Evolutionary conservation across 495 filamentous ascomycete species (phyloP).

Genomic region (Recurvomyces mirabilis): DNA sequence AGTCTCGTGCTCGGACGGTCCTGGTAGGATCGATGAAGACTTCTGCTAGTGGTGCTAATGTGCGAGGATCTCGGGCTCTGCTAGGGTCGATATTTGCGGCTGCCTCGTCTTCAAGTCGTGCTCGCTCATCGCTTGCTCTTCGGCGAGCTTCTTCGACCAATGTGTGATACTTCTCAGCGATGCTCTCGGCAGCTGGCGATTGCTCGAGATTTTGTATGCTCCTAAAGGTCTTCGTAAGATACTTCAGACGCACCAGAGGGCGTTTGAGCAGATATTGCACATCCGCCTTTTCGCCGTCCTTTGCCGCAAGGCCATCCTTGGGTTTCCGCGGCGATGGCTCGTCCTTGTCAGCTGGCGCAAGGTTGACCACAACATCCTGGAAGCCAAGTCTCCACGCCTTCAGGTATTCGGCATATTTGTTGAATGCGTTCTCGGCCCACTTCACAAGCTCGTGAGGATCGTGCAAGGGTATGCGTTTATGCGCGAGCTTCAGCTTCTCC

Average conservation of each 20-base stretch:
- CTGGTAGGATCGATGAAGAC: constrained; percentile 61
- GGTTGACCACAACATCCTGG: constrained; percentile 86
- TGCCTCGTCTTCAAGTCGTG: constrained; percentile 80
- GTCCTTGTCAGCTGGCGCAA: constrained; percentile 56
- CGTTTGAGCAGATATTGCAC: constrained; percentile 87
- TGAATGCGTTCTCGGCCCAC: constrained; percentile 69
- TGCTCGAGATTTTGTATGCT: constrained; percentile 42
- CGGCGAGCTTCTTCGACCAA: constrained; percentile 66
- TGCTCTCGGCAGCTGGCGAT: constrained; percentile 45
- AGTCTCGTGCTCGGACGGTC: constrained; percentile 76
- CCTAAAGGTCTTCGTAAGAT: constrained; percentile 74
- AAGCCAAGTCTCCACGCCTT: constrained; percentile 88
- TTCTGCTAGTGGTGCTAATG: constrained; percentile 53
- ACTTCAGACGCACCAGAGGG: constrained; percentile 78
- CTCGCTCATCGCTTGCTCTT: constrained; percentile 73
- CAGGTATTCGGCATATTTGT: constrained; percentile 78
- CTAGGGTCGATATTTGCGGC: constrained; percentile 73
- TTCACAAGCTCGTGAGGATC: constrained; percentile 55
- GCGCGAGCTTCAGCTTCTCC: constrained; percentile 68
- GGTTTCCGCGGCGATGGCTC: constrained; percentile 64
- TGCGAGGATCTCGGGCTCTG: constrained; percentile 65
- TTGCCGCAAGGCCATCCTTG: constrained; percentile 64
- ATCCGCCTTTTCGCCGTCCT: constrained; percentile 80
- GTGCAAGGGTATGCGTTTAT: constrained; percentile 64
- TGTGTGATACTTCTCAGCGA: constrained; percentile 50